Percentiles rank a stretch among this genome's conserved stretches.
phyloP scores from a whole-genome alignment of 805 yeast species.

The Saccharomycopsis babjevae region DNA sequence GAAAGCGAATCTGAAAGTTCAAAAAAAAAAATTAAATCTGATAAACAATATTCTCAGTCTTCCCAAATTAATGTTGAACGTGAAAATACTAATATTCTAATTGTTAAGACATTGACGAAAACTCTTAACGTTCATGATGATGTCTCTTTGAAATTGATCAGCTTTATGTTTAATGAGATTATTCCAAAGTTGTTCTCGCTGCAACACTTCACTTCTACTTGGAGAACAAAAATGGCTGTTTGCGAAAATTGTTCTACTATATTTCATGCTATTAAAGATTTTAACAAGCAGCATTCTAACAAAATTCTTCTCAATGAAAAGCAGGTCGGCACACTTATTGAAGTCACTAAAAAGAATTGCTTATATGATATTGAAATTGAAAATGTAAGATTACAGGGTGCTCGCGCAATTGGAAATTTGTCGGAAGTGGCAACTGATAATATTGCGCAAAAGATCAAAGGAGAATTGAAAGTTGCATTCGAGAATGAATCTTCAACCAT shows the following conservation, averaged over 20 bases:
- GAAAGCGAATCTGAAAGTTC: slow-evolving; percentile 20
- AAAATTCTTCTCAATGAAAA: slow-evolving; percentile 3
- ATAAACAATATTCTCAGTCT: slow-evolving; percentile 29
- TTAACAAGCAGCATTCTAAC: neutral
- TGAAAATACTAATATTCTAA: slow-evolving; percentile 38
- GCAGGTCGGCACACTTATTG: slow-evolving; percentile 21
- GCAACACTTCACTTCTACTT: slow-evolving; percentile 32
- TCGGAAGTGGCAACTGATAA: slow-evolving; percentile 19
- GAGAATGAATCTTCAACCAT: slow-evolving; percentile 38
- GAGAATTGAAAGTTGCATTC: slow-evolving; percentile 20
- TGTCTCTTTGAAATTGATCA: slow-evolving; percentile 19
- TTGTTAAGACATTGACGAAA: slow-evolving; percentile 29
- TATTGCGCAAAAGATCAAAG: slow-evolving; percentile 19
- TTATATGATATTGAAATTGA: slow-evolving; percentile 38
- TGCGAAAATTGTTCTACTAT: slow-evolving; percentile 31
- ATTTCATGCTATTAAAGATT: slow-evolving; percentile 14
- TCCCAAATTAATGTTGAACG: slow-evolving; percentile 33
- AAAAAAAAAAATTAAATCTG: slow-evolving; percentile 21
- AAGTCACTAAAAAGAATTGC: slow-evolving; percentile 24
- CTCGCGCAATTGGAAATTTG: slow-evolving; percentile 28
- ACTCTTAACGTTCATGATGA: slow-evolving; percentile 23
- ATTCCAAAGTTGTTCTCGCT: slow-evolving; percentile 24
- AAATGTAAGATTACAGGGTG: slow-evolving; percentile 45
- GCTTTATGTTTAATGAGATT: slow-evolving; percentile 25
- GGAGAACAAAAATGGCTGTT: slow-evolving; percentile 48